Base-by-base conservation (phyloP, 2,329 filamentous ascomycete genomes). In the Chalara sp. region DNA sequence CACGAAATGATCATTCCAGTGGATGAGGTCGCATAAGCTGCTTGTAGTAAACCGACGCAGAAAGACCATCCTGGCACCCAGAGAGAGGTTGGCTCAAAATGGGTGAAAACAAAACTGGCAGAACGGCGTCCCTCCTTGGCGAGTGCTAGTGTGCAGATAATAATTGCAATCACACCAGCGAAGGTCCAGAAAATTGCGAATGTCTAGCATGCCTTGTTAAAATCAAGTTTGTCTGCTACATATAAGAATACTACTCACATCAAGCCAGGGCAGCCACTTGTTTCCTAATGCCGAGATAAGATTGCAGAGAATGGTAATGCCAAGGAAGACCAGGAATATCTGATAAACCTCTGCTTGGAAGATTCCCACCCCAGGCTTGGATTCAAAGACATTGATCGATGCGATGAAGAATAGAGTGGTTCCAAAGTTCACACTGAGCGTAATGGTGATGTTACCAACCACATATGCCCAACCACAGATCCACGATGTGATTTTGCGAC, bases 1-100 rank as follows among this genome's bases (percentile, higher is more conserved):
- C 70, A 84, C 81, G 81, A 86, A 64, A 89, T 84, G 53, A 89
- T 84, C 86, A 89, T 89, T 68, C 86, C 86, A 0, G 84, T 88
- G 12, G 84, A 86, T 4, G 84, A 88, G 11, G 84, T 87, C 44
- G 83, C 84, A 62, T 89, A 88, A 55, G 81, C 85, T 46, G 82
- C 84, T 60, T 87, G 84, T 21, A 88, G 72, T 31, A 89, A 74
- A 63, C 85, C 85, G 53, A 89, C 81, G 63, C 79, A 82, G 70
- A 87, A 88, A 4, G 84, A 83, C 84, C 84, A 88, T 61, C 85
- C 84, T 41, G 76, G 71, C 4, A 74, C 70, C 84, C 86, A 90
- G 52, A 85, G 85, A 4, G 84, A 87, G 53, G 75, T 76, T 30
- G 76, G 72, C 63, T 86, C 82, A 61, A 89, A 87, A 60, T 83